phyloP scores from a whole-genome alignment of 768 basidiomycete species.

The Russula abietina region DNA sequence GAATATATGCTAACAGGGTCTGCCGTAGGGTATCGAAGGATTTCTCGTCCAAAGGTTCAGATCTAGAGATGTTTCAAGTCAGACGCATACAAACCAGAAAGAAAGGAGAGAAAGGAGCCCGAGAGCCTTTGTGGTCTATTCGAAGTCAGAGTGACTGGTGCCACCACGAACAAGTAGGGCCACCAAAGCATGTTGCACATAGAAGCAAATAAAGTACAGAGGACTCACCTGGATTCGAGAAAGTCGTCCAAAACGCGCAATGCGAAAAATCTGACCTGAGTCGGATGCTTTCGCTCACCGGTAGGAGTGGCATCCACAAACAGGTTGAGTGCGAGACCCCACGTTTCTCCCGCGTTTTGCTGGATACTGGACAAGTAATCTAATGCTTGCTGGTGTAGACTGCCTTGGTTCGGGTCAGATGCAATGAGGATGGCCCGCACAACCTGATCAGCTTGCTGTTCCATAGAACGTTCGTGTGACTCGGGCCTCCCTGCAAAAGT shows the following conservation, averaged over 20 bases:
- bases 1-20: conserved; percentile 74
- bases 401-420: conserved; percentile 64
- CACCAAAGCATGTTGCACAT: not conserved
- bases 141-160: not conserved
- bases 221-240: conserved; percentile 70
- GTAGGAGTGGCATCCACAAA: conserved; percentile 59
- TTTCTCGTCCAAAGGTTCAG: conserved; percentile 62
- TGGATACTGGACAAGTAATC: conserved; percentile 75
- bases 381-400: conserved; percentile 80
- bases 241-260: conserved; percentile 77
- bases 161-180: not conserved
- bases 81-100: not conserved
- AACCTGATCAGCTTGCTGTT: conserved; percentile 67
- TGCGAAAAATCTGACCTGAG: conserved; percentile 74
- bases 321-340: conserved; percentile 73
- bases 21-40: conserved; percentile 68
- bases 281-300: conserved; percentile 60
- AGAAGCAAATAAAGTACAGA: not conserved
- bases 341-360: conserved; percentile 65
- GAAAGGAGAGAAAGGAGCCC: not conserved
- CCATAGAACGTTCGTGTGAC: conserved; percentile 42
- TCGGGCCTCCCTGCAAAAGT: conserved; percentile 21
- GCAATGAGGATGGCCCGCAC: conserved; percentile 86
- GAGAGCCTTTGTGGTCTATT: not conserved
- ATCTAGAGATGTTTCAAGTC: conserved; percentile 35